Evolutionary conservation across 2,329 filamentous ascomycete genomes (phyloP), one percentile per base, ranked within the genome.

Genomic region (Blastomyces percursus): DNA sequence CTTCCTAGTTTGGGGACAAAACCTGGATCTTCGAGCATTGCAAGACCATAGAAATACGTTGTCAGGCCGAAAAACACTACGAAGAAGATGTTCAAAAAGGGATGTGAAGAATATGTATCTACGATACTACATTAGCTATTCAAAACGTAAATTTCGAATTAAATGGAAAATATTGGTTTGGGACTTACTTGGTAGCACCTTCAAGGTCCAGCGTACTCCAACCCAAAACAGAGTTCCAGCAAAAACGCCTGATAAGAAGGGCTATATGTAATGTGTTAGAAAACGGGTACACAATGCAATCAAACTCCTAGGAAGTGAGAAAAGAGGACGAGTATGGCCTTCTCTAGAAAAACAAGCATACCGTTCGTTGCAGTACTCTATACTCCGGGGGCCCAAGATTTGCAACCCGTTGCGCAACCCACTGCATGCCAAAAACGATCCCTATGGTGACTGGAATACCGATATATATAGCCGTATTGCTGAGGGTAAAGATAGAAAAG

Each of bases 201-300:
- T 83, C 27, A 87, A 83, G 48, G 93, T 67, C 84, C 90, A 99
- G 67, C 88, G 85, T 46, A 90, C 70, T 35, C 86, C 89, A 3
- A 91, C 85, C 79, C 90, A 87, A 71, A 96, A 95, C 21, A 96
- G 76, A 0, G 92, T 89, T 1, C 81, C 92, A 0, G 91, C 88
- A 77, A 99, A 99, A 65, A 99, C 92, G 62, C 94, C 94, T 0
- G 94, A 87, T 68, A 99, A 81, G 82, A 92, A 97, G 14, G 94
- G 93, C 87, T 92, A 62, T 38, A 40, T 21, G 5, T 30, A 2
- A 14, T 8, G 48, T n/a, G 63, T 71, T 63, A 70, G 66, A 60
- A 59, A 61, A 65, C n/a, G 1, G 5, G 35, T 64, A 21, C 57
- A 55, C 19, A 57, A 40, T 19, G 51, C 32, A 52, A 51, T 38